Evolutionary conservation across 768 basidiomycete genomes (phyloP).

Genomic region (Trametes villosa): DNA sequence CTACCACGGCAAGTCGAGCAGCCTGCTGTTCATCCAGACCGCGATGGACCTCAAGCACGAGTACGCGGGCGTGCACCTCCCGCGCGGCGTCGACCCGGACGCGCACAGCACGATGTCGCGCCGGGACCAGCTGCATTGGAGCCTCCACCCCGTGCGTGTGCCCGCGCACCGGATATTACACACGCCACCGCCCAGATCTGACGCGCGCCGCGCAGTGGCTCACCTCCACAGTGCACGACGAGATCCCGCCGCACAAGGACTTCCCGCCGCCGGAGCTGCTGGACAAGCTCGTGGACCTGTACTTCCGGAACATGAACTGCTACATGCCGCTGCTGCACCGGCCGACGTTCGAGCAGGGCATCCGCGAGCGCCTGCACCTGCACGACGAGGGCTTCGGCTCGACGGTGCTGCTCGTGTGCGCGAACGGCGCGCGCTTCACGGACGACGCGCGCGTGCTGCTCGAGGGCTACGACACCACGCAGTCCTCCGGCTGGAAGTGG

Average conservation of each 20-base stretch:
- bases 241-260: conserved; percentile 30
- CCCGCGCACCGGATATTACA: too few relatives aligned
- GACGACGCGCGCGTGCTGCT: conserved; percentile 53
- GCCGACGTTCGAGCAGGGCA: conserved; percentile 46
- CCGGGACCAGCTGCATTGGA: conserved; percentile 56
- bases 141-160: conserved; percentile 46
- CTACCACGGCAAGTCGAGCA: conserved; percentile 50
- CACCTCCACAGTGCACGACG: conserved; percentile 30
- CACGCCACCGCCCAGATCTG: too few relatives aligned
- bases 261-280: conserved; percentile 45
- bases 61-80: conserved; percentile 32
- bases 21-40: conserved; percentile 45
- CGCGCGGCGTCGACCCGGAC: conserved; percentile 17
- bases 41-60: conserved; percentile 48
- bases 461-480: conserved; percentile 28
- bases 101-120: conserved; percentile 27
- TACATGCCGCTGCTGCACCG: conserved; percentile 53
- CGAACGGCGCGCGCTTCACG: conserved; percentile 53
- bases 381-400: conserved; percentile 47
- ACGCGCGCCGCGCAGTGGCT: conserved; percentile 30
- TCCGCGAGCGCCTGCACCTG: conserved; percentile 44
- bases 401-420: conserved; percentile 55
- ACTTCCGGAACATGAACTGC: conserved; percentile 48
- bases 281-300: conserved; percentile 48
- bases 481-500: conserved; percentile 53